Conservation (phyloP, 2,329 filamentous ascomycete genomes). For the Fusarium fracticaudum region DNA sequence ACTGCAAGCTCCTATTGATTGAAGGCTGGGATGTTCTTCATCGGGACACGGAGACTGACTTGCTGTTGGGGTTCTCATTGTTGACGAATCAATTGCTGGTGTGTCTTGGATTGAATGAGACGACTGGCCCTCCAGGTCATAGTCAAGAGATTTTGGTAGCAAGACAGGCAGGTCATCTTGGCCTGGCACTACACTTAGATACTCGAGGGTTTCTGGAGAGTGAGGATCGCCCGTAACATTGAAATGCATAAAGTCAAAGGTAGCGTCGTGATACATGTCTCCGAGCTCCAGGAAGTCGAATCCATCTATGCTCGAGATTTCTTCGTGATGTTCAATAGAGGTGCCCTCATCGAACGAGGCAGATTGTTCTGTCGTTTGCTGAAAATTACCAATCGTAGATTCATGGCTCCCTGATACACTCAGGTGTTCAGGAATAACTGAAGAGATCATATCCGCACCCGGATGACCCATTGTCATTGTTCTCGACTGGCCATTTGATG, state of each 20-base stretch:
- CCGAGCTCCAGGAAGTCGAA: neutral
- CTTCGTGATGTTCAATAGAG: accelerated
- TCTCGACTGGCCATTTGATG: accelerated
- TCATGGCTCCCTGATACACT: accelerated
- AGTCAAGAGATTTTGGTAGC: accelerated
- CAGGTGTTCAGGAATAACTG: accelerated
- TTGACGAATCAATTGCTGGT: accelerated
- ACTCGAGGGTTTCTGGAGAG: accelerated
- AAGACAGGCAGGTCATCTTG: neutral
- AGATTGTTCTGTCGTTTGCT: no score
- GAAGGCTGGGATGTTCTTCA: accelerated
- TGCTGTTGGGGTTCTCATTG: accelerated
- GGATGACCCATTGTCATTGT: accelerated
- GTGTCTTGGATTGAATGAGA: neutral
- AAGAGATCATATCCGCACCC: accelerated
- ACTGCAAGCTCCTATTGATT: accelerated
- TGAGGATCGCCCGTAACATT: neutral
- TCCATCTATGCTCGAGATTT: accelerated
- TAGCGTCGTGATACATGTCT: neutral
- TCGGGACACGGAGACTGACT: accelerated
- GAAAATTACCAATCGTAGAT: accelerated
- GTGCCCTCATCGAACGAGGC: accelerated
- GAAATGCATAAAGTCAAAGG: neutral
- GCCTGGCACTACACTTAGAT: neutral
- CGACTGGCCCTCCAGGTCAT: no score